Evolutionary conservation across 2,329 filamentous ascomycete genomes (phyloP).

Genomic region (Pseudogymnoascus sp.): DNA sequence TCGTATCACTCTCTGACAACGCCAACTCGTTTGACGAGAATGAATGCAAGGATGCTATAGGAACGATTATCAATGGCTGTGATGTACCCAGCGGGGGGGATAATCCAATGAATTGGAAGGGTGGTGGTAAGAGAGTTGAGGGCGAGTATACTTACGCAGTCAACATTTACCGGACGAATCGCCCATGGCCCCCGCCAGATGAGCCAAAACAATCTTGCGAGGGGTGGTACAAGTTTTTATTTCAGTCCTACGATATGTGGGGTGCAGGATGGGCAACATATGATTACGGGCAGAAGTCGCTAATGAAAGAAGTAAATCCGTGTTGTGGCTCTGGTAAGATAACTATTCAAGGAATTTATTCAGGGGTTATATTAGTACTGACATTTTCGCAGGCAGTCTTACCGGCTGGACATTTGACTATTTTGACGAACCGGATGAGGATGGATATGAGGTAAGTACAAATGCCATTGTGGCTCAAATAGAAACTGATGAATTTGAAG

Average conservation of each 20-base stretch:
- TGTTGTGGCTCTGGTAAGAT: conserved; percentile 16
- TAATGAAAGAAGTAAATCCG: conserved; percentile 15
- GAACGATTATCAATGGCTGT: conserved; percentile 24
- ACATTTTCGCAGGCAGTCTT: conserved; percentile 11
- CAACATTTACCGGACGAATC: conserved; percentile 15
- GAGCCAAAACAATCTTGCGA: conserved; percentile 18
- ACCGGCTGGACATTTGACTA: conserved; percentile 24
- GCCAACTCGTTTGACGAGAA: conserved; percentile 12
- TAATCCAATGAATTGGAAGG: conserved; percentile 28
- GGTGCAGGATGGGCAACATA: conserved; percentile 23
- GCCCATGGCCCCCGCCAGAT: conserved; percentile 21
- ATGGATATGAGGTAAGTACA: conserved; percentile 13
- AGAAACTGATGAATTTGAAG: not conserved
- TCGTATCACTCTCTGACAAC: not conserved
- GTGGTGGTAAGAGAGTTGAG: conserved; percentile 20
- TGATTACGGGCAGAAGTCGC: conserved; percentile 21
- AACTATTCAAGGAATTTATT: not conserved
- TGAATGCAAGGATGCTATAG: conserved; percentile 13
- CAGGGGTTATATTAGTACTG: not conserved
- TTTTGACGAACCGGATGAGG: conserved; percentile 13
- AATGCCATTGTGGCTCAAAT: not conserved
- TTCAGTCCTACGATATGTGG: conserved; percentile 18
- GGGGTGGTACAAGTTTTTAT: conserved; percentile 18
- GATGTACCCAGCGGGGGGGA: conserved; percentile 18
- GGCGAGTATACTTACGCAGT: conserved; percentile 23